phyloP scores from a whole-genome alignment of 192 early-diverging fungal species.

The Gaertneriomyces sp. region DNA sequence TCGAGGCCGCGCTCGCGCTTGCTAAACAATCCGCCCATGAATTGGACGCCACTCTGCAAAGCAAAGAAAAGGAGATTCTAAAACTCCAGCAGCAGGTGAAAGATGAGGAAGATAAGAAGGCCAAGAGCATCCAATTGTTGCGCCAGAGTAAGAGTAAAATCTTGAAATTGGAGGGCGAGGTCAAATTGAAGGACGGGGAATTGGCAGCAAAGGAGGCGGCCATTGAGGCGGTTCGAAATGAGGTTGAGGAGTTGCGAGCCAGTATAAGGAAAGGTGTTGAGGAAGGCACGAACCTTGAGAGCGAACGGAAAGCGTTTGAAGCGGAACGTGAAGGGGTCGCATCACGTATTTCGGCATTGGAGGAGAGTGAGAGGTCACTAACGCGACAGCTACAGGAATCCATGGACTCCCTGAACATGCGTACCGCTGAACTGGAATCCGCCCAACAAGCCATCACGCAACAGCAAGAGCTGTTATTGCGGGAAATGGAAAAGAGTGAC shows the following conservation, averaged over 20 bases:
- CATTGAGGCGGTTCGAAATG: conserved; percentile 37
- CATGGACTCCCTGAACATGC: conserved; percentile 22
- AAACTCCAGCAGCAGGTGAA: conserved; percentile 20
- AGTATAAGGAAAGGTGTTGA: conserved; percentile 36
- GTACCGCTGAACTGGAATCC: conserved; percentile 19
- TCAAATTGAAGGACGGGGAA: conserved; percentile 33
- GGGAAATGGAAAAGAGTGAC: conserved; percentile 23
- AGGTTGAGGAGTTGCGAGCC: conserved; percentile 46
- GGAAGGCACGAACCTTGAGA: conserved; percentile 25
- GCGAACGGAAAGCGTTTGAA: conserved; percentile 30
- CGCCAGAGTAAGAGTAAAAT: conserved; percentile 52
- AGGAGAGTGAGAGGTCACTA: conserved; percentile 13
- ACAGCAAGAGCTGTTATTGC: conserved; percentile 27
- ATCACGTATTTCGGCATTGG: conserved; percentile 16
- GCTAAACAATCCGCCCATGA: conserved; percentile 34
- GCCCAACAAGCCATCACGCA: conserved; percentile 17
- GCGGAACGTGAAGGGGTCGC: conserved; percentile 15
- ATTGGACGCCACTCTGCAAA: conserved; percentile 22
- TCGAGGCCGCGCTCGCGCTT: conserved; percentile 32
- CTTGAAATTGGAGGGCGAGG: conserved; percentile 49
- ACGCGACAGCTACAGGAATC: conserved; percentile 11
- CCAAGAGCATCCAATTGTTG: conserved; percentile 54
- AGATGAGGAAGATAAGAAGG: conserved; percentile 58
- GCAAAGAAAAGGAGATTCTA: conserved; percentile 11
- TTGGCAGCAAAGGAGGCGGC: conserved; percentile 38